These are phyloP conservation scores for Erythrophleum fordii DNA, from an alignment of 306 rosid genomes.

Conservation along the genomic window DNA sequence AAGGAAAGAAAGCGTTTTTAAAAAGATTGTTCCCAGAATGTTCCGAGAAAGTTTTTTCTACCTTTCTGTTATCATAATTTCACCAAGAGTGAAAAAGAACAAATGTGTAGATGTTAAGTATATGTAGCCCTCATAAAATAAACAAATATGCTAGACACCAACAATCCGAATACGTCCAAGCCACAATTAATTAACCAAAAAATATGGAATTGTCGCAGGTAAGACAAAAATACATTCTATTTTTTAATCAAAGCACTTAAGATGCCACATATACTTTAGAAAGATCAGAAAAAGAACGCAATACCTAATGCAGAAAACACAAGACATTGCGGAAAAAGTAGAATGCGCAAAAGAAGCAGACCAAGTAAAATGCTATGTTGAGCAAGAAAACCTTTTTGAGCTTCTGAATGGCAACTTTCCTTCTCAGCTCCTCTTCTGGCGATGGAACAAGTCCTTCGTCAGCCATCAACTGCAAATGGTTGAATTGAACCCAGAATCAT, in stretches of 20 bases:
- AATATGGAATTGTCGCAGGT: not conserved
- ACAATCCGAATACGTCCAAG: not conserved
- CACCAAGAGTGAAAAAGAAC: not conserved
- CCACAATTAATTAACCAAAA: not conserved
- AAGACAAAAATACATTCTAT: not conserved
- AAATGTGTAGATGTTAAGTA: not conserved
- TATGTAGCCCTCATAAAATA: not conserved
- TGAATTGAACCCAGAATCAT: conserved; percentile 1
- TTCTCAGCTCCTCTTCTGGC: conserved; percentile 42
- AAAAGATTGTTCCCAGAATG: not conserved
- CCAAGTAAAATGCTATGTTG: not conserved
- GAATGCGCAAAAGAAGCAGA: not conserved
- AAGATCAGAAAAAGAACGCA: not conserved
- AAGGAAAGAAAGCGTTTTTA: not conserved
- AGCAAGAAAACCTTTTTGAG: conserved; percentile 52
- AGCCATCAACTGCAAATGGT: conserved; percentile 36
- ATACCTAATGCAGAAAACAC: not conserved
- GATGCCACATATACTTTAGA: not conserved
- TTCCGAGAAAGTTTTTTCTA: not conserved
- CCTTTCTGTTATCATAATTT: not conserved
- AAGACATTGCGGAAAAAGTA: not conserved
- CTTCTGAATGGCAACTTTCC: conserved; percentile 39
- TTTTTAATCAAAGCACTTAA: no score
- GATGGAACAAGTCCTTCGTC: conserved; percentile 52
- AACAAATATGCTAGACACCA: not conserved